phyloP scores from a whole-genome alignment of 306 rosid genomes.

The Cucurbita pepo region DNA sequence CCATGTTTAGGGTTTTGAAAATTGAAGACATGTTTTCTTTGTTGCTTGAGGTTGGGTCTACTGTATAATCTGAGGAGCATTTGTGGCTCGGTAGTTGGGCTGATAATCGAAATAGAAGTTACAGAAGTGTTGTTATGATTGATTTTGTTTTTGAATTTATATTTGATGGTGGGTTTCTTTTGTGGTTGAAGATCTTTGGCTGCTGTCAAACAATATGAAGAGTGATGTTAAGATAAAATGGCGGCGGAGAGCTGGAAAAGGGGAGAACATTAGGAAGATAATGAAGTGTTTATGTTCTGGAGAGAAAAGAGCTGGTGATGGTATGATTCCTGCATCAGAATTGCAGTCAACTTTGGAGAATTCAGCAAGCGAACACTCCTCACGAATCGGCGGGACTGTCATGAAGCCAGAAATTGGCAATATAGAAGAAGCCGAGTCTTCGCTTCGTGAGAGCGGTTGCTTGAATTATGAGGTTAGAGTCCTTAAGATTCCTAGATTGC shows the following conservation, averaged over 20 bases:
- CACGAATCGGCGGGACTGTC: conserved; percentile 14
- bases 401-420: conserved; percentile 43
- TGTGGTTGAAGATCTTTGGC: conserved; percentile 30
- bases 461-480: conserved; percentile 79
- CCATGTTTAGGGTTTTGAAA: conserved; percentile 10
- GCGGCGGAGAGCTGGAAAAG: conserved; percentile 19
- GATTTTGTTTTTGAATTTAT: not conserved
- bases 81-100: not conserved
- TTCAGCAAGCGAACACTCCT: conserved; percentile 22
- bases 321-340: conserved; percentile 26
- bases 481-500: not conserved
- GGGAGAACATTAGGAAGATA: conserved; percentile 25
- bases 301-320: conserved; percentile 30
- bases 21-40: not conserved
- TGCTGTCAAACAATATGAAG: conserved; percentile 23
- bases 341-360: conserved; percentile 31
- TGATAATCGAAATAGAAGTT: not conserved
- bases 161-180: conserved; percentile 4
- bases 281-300: conserved; percentile 56
- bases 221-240: conserved; percentile 14
- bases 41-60: not conserved
- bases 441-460: conserved; percentile 61
- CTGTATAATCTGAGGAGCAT: not conserved
- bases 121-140: not conserved
- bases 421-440: conserved; percentile 80